Conservation (phyloP, 2,329 filamentous ascomycete genomes). For the Calonectria pseudoreteaudii region DNA sequence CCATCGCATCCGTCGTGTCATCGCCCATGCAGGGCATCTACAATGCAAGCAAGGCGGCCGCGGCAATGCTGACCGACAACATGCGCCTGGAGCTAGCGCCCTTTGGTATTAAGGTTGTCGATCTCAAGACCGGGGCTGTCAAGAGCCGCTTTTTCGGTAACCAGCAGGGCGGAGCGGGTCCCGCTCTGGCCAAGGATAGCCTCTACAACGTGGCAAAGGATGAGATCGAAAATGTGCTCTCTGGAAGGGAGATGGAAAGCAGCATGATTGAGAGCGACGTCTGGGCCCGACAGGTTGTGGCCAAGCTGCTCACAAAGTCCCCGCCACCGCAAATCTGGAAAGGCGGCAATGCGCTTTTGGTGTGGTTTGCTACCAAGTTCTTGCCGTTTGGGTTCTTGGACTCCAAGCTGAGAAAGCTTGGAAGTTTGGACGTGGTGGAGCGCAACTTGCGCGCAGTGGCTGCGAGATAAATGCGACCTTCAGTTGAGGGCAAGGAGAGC, state of each 20-base stretch:
- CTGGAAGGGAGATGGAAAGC: background rate
- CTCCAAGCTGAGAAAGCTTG: background rate
- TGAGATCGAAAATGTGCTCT: background rate
- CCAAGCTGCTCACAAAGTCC: background rate
- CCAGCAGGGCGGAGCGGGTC: background rate
- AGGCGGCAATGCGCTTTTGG: constrained; percentile 4
- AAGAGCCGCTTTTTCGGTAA: constrained; percentile 3
- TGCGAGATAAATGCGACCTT: too few species aligned
- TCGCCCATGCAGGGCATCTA: constrained; percentile 33
- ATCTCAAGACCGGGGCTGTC: constrained; percentile 24
- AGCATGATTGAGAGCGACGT: constrained; percentile 3
- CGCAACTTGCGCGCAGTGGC: background rate
- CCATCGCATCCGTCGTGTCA: constrained; percentile 15
- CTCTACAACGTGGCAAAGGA: constrained; percentile 14
- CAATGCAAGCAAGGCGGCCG: constrained; percentile 41
- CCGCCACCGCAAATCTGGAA: constrained; percentile 5
- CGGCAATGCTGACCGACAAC: constrained; percentile 37
- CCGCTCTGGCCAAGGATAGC: background rate
- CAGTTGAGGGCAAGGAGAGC: background rate
- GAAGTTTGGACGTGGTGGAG: constrained; percentile 4
- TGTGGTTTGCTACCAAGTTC: background rate
- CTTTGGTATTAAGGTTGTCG: constrained; percentile 42
- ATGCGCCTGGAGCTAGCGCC: constrained; percentile 44
- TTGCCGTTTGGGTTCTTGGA: background rate
- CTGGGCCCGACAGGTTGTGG: background rate